Conservation (phyloP, 306 rosid genomes). For the Prosopis cineraria region DNA sequence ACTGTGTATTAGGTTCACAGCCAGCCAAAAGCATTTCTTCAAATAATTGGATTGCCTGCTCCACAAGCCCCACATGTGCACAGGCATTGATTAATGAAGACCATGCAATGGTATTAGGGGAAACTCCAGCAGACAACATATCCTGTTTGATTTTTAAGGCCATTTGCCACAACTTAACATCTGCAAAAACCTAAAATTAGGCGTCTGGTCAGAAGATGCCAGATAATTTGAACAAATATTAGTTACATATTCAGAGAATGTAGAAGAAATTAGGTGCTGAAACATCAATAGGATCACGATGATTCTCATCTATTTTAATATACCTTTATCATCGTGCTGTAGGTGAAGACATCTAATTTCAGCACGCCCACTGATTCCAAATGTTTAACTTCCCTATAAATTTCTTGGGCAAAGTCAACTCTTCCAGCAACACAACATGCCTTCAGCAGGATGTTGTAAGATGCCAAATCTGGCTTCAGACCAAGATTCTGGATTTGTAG, state of each 20-base stretch:
- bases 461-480: slow-evolving; percentile 73
- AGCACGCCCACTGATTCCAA: slow-evolving; percentile 75
- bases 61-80: slow-evolving; percentile 93
- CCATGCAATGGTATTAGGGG: slow-evolving; percentile 83
- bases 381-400: slow-evolving; percentile 76
- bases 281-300: slow-evolving; percentile 28
- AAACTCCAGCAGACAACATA: slow-evolving; percentile 84
- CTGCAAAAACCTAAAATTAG: slow-evolving; percentile 81
- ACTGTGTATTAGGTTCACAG: slow-evolving; percentile 88
- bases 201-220: slow-evolving; percentile 34
- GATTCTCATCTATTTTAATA: slow-evolving; percentile 24
- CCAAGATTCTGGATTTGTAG: slow-evolving; percentile 67
- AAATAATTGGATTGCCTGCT: slow-evolving; percentile 77
- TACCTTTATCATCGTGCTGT: slow-evolving; percentile 98
- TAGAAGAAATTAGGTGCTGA: slow-evolving; percentile 23
- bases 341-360: slow-evolving; percentile 92
- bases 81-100: slow-evolving; percentile 92
- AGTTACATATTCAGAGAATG: slow-evolving; percentile 11
- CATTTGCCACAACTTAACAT: slow-evolving; percentile 85
- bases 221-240: slow-evolving; percentile 21
- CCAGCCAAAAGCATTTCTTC: slow-evolving; percentile 90
- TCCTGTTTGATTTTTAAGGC: slow-evolving; percentile 83
- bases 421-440: slow-evolving; percentile 92
- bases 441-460: slow-evolving; percentile 89
- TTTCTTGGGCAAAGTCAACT: slow-evolving; percentile 89